A percentile compares a stretch with the other conserved stretches of the same genome.
Evolutionary conservation across 805 yeast species (phyloP).

Genomic region (Debaryomyces castellii): DNA sequence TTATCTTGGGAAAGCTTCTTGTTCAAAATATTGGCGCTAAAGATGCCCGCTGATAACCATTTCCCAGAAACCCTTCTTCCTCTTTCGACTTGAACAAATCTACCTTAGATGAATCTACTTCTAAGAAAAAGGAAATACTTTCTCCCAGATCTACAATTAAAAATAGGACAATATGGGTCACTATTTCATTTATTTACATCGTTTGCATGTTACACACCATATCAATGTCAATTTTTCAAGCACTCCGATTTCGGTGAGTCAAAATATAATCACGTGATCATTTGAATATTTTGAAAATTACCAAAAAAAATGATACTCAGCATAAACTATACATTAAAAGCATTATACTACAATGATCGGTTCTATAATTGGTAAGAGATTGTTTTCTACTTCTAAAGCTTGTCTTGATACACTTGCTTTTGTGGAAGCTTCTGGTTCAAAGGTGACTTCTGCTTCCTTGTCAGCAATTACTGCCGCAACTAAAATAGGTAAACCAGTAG

Average conservation of each 20-base stretch:
- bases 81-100: too few species aligned
- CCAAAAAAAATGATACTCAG: neutral
- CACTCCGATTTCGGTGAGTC: neutral
- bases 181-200: too few species aligned
- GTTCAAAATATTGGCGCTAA: too few species aligned
- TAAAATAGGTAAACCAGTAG: slow-evolving; percentile 71
- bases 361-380: slow-evolving; percentile 29
- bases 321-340: neutral
- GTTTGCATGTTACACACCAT: too few species aligned
- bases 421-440: slow-evolving; percentile 59
- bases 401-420: slow-evolving; percentile 63
- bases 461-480: slow-evolving; percentile 77
- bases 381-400: slow-evolving; percentile 40
- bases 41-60: too few species aligned
- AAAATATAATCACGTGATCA: neutral
- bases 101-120: too few species aligned
- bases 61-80: too few species aligned
- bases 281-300: neutral
- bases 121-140: too few species aligned
- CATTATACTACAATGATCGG: slow-evolving; percentile 4
- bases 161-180: too few species aligned
- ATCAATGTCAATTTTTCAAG: too few species aligned
- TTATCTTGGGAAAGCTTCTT: too few species aligned
- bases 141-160: too few species aligned
- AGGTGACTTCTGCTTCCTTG: slow-evolving; percentile 65